These are phyloP conservation scores for Colletotrichum sp. DNA, from an alignment of 2,329 filamentous ascomycete genomes.

Conservation along the genomic window DNA sequence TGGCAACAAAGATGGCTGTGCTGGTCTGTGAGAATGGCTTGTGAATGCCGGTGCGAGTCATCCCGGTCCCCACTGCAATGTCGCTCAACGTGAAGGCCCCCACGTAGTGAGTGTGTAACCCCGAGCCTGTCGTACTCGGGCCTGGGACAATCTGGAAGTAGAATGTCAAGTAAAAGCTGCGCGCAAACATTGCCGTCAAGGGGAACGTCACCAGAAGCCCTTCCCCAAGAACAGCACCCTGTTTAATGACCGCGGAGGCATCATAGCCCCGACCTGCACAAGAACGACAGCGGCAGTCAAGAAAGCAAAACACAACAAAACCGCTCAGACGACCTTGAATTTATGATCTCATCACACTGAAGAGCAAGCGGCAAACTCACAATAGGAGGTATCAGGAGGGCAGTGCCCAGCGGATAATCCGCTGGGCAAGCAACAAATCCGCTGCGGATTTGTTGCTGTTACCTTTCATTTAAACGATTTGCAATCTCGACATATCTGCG, in stretches of 20 bases:
- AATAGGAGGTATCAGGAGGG: neutral
- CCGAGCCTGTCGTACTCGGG: neutral
- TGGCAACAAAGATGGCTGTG: neutral
- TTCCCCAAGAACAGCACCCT: neutral
- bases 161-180: neutral
- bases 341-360: neutral
- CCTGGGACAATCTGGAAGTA: neutral
- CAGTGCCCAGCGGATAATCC: neutral
- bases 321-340: neutral
- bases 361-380: neutral
- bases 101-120: neutral
- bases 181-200: neutral
- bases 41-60: neutral
- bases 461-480: neutral
- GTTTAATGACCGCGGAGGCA: neutral
- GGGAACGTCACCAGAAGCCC: neutral
- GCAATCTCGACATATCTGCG: neutral
- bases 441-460: no score
- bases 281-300: neutral
- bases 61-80: neutral
- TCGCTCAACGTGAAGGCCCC: neutral
- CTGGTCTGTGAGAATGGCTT: neutral
- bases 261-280: neutral
- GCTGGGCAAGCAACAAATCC: no score
- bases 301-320: neutral